These are phyloP conservation scores for Mycena kentingensis DNA, from an alignment of 768 basidiomycete species.

Conservation along the genomic window DNA sequence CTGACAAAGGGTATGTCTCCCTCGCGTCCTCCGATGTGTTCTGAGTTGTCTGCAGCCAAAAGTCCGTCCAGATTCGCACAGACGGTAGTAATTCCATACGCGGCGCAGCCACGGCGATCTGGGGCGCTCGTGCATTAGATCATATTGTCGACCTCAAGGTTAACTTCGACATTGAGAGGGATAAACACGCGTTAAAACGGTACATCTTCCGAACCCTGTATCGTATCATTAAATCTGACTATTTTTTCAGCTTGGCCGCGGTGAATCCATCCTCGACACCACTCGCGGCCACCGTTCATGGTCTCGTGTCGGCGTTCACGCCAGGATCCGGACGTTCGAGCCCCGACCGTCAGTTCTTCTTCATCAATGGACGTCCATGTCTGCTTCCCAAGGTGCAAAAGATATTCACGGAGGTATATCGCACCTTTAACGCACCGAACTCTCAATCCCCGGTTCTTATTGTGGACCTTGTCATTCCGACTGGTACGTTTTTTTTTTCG, in stretches of 20 bases:
- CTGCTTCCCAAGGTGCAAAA: constrained; percentile 82
- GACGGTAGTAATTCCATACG: constrained; percentile 64
- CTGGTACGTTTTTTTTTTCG: constrained; percentile 48
- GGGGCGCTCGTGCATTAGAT: constrained; percentile 82
- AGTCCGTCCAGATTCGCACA: constrained; percentile 71
- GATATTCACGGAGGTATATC: constrained; percentile 90
- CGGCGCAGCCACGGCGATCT: constrained; percentile 70
- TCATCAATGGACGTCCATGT: constrained; percentile 89
- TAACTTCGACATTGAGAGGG: constrained; percentile 66
- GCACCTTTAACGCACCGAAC: constrained; percentile 58
- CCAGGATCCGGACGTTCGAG: constrained; percentile 75
- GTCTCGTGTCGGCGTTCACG: constrained; percentile 82
- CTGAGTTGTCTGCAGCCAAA: constrained; percentile 46
- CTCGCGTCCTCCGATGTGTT: background rate
- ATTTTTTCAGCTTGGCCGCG: constrained; percentile 3
- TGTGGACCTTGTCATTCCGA: constrained; percentile 81
- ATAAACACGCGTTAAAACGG: constrained; percentile 50
- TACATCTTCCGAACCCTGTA: background rate
- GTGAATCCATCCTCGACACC: constrained; percentile 21
- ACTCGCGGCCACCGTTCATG: constrained; percentile 60
- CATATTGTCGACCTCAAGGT: constrained; percentile 75
- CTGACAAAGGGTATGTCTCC: constrained; percentile 64
- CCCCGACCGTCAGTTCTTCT: constrained; percentile 90
- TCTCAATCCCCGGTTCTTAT: constrained; percentile 80
- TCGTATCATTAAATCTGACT: background rate